A percentile compares a stretch with the other conserved stretches of the same genome.
Evolutionary conservation across 1,139 yeast species (phyloP).

Genomic region (Debaryomycetaceae sp.): DNA sequence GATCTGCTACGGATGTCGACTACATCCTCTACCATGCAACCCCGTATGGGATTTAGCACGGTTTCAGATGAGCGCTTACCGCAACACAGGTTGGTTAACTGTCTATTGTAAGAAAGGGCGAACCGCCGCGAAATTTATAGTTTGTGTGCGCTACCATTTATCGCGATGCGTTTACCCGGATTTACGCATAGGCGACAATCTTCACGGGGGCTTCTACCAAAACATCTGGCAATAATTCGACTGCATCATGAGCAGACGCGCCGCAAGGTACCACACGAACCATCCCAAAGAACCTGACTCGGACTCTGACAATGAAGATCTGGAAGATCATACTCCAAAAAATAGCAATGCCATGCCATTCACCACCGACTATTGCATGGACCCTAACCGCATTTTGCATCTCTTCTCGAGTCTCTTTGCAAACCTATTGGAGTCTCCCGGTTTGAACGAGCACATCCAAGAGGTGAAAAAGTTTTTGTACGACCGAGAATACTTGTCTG

Average conservation of each 20-base stretch:
- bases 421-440: constrained; percentile 33
- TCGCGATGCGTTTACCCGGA: constrained; percentile 10
- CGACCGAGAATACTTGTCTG: constrained; percentile 57
- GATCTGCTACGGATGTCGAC: constrained; percentile 43
- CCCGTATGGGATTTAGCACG: constrained; percentile 18
- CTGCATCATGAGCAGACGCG: constrained; percentile 14
- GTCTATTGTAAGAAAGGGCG: constrained; percentile 6
- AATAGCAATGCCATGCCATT: constrained; percentile 21
- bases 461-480: constrained; percentile 57
- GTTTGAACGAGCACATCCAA: constrained; percentile 42
- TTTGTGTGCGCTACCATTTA: constrained; percentile 1
- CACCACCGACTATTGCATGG: constrained; percentile 17
- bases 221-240: background rate
- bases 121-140: constrained; percentile 4
- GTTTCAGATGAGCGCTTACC: constrained; percentile 26
- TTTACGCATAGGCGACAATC: background rate
- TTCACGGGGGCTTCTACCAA: too few species aligned
- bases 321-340: constrained; percentile 1
- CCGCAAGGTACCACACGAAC: constrained; percentile 9
- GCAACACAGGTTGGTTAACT: constrained; percentile 41
- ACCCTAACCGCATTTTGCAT: constrained; percentile 32
- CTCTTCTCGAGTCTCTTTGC: constrained; percentile 39
- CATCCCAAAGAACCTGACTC: constrained; percentile 2
- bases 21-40: constrained; percentile 20
- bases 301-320: constrained; percentile 3